Evolutionary conservation across 305 asterid species (phyloP).

Genomic region (Fraxinus floribunda): DNA sequence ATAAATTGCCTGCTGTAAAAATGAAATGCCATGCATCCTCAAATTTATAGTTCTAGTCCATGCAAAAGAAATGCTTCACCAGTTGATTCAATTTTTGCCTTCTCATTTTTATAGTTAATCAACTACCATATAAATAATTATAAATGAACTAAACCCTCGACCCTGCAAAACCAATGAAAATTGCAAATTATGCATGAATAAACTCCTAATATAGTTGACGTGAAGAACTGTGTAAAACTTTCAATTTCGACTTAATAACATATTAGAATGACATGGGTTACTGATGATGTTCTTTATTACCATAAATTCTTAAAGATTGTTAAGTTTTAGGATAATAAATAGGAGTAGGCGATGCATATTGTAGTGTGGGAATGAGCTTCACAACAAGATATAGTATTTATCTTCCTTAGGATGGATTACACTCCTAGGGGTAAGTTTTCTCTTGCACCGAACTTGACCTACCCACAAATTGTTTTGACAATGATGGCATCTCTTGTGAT

Average conservation of each 20-base stretch:
- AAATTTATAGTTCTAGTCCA: background rate
- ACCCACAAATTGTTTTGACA: background rate
- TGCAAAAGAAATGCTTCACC: background rate
- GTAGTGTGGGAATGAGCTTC: background rate
- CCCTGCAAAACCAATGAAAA: background rate
- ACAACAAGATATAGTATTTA: background rate
- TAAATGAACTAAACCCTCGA: background rate
- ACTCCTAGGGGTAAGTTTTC: background rate
- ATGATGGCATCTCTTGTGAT: background rate
- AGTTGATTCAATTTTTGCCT: background rate
- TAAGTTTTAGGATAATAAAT: background rate
- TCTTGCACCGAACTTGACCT: background rate
- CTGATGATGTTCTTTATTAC: background rate
- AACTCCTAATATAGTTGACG: background rate
- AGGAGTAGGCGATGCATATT: background rate
- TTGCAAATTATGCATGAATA: background rate
- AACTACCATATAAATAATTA: background rate
- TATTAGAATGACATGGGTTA: background rate
- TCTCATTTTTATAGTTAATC: background rate
- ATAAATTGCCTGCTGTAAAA: background rate
- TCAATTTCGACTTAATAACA: background rate
- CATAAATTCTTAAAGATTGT: background rate
- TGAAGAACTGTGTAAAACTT: background rate
- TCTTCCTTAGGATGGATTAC: background rate
- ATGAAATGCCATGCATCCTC: background rate